Percentiles rank a stretch among this genome's conserved stretches.
Conservation (phyloP, 2,329 filamentous ascomycete species). For the Aureobasidium sp. region DNA sequence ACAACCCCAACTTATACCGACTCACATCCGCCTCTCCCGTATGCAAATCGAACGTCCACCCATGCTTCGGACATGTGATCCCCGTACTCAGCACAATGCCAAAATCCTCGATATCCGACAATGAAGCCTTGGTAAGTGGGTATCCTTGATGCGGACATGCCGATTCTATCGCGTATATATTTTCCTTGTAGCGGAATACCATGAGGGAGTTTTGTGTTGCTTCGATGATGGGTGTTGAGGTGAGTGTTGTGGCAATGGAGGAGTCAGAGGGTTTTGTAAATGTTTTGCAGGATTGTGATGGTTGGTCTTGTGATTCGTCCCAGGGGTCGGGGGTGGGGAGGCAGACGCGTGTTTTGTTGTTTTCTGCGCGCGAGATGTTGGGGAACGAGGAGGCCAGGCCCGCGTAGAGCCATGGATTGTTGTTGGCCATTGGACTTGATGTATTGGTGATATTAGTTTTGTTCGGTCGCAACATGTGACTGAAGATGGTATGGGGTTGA, state of each 20-base stretch:
- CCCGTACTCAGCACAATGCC: slow-evolving; percentile 55
- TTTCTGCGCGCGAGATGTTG: slow-evolving; percentile 40
- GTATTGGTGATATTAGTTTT: background rate
- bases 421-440: background rate
- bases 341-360: slow-evolving; percentile 34
- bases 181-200: slow-evolving; percentile 55
- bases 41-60: slow-evolving; percentile 63
- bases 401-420: slow-evolving; percentile 43
- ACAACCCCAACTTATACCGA: slow-evolving; percentile 52
- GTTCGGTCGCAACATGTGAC: background rate
- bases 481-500: background rate
- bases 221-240: slow-evolving; percentile 32
- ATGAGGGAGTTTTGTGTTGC: slow-evolving; percentile 40
- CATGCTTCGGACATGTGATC: slow-evolving; percentile 59
- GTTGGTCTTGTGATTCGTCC: background rate
- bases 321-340: background rate
- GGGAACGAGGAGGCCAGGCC: slow-evolving; percentile 50
- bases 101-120: slow-evolving; percentile 68
- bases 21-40: slow-evolving; percentile 55
- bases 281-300: slow-evolving; percentile 41
- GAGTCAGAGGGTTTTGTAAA: slow-evolving; percentile 36
- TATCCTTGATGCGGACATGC: slow-evolving; percentile 64
- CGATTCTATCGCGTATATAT: slow-evolving; percentile 61
- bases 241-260: slow-evolving; percentile 1
- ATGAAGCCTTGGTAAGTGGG: slow-evolving; percentile 53